Base-by-base conservation (phyloP, 768 basidiomycete species). In the Collybiopsis luxurians region DNA sequence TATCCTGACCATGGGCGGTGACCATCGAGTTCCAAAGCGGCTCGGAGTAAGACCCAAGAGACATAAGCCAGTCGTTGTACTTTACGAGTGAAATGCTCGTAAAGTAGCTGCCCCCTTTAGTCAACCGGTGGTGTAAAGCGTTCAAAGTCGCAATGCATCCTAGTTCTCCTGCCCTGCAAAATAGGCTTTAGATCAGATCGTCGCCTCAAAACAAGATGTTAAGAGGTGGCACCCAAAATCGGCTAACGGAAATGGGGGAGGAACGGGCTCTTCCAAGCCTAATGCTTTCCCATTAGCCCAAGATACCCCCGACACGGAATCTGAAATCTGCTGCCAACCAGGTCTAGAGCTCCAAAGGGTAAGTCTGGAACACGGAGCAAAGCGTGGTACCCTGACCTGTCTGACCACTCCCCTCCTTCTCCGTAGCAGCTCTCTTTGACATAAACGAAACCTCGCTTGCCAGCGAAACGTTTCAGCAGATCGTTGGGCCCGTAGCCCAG, bases 351-450 rank as follows among this genome's bases (percentile, higher is more conserved):
- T 5, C 13, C 31, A 34, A 34, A 13, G 31, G 31, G 31, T 34
- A 34, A 34, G 31, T 34, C 31, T 34, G 31, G 31, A 34, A 34
- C n/a, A n/a, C n/a, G n/a, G n/a, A n/a, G n/a, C n/a, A n/a, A n/a
- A n/a, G n/a, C n/a, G n/a, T n/a, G n/a, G n/a, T n/a, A n/a, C n/a
- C n/a, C 31, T 34, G 31, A 34, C 31, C 31, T 34, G 26, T 55
- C 34, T 9, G 54, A 46, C 44, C 30, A 55, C 17, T 45, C 44
- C 36, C 54, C 54, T 44, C 45, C 45, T n/a, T 47, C 43, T 23
- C 54, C 54, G 38, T 55, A 55, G 24, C 54, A 55, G 36, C 23
- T 55, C 34, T 55, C 54, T 26, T 47, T 55, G 24, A 55, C 54
- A 47, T 55, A 55, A 46, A 55, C 34, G 31, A 55, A 46, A 7